These are phyloP conservation scores for Tricholoma terreum DNA, from an alignment of 768 basidiomycete species.

Conservation along the genomic window DNA sequence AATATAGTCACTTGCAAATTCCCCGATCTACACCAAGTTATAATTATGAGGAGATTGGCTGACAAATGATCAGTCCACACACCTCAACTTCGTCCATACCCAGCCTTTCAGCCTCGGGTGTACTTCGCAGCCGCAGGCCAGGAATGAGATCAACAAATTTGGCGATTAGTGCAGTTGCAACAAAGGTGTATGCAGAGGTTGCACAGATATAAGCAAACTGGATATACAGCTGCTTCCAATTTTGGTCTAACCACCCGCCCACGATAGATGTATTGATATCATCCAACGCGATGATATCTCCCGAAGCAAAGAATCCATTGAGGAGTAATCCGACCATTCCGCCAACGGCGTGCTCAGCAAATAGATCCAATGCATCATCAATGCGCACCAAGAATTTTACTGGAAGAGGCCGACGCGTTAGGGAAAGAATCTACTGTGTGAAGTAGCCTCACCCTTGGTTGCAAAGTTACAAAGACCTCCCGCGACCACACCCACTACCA, in stretches of 20 bases:
- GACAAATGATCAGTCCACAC: constrained; percentile 12
- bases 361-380: constrained; percentile 91
- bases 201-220: constrained; percentile 67
- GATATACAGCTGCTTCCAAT: constrained; percentile 79
- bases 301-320: constrained; percentile 75
- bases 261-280: constrained; percentile 50
- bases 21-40: constrained; percentile 48
- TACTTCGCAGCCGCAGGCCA: constrained; percentile 52
- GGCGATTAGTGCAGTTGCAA: constrained; percentile 57
- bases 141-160: constrained; percentile 56
- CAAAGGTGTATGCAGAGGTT: constrained; percentile 55
- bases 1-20: constrained; percentile 68
- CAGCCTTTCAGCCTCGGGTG: constrained; percentile 53
- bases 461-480: constrained; percentile 79
- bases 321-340: constrained; percentile 72
- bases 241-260: constrained; percentile 73
- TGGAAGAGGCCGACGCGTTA: constrained; percentile 23
- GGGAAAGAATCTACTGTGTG: background rate
- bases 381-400: constrained; percentile 68
- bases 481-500: constrained; percentile 71
- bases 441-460: constrained; percentile 59
- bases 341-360: constrained; percentile 87
- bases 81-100: constrained; percentile 77
- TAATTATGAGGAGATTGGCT: background rate
- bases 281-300: constrained; percentile 62